Evolutionary conservation across 352 stramenopile genomes (phyloP).

Genomic region (Globisporangium abappressorium): DNA sequence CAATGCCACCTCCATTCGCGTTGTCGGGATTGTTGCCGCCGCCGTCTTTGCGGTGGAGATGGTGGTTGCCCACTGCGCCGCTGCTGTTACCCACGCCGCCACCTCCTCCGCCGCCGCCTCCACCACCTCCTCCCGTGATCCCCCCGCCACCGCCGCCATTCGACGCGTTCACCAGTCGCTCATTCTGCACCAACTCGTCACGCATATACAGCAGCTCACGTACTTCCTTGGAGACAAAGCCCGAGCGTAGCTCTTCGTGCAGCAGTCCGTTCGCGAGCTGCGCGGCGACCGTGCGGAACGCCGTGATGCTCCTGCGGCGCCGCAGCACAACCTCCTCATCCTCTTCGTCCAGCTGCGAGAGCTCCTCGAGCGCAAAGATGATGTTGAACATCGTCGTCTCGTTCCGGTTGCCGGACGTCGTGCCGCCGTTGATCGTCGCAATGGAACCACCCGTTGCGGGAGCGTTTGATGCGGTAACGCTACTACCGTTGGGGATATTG

Average conservation of each 20-base stretch:
- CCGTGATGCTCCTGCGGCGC: conserved; percentile 38
- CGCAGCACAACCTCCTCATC: conserved; percentile 34
- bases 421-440: conserved; percentile 12
- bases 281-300: conserved; percentile 62
- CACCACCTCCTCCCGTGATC: conserved; percentile 19
- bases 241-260: conserved; percentile 76
- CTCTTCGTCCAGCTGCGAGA: conserved; percentile 24
- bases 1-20: conserved; percentile 24
- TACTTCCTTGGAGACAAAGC: conserved; percentile 80
- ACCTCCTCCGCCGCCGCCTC: conserved; percentile 10
- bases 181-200: conserved; percentile 74
- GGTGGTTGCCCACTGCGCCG: conserved; percentile 21
- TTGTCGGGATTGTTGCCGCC: conserved; percentile 23
- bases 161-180: conserved; percentile 34
- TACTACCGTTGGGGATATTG: background rate
- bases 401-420: conserved; percentile 22
- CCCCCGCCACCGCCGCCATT: conserved; percentile 6
- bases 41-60: conserved; percentile 37
- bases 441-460: background rate
- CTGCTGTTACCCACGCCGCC: conserved; percentile 1
- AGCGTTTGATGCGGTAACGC: background rate
- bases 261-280: conserved; percentile 79
- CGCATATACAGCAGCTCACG: conserved; percentile 72
- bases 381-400: conserved; percentile 89
- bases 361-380: conserved; percentile 79